Base-by-base conservation (phyloP, 768 basidiomycete species). In the Russula compacta region DNA sequence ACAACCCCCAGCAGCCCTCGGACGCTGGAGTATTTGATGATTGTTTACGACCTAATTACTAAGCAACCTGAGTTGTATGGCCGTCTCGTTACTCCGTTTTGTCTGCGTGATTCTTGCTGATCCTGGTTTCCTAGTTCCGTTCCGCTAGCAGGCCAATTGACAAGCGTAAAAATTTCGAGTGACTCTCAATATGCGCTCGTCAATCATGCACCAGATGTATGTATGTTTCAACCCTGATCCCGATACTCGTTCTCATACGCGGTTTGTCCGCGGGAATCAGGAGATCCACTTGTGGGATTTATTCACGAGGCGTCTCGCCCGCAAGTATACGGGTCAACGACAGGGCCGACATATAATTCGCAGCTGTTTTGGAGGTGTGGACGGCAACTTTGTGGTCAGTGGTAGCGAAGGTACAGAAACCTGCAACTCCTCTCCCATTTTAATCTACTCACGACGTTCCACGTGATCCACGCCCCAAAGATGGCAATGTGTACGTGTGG, bases 401-500 rank as follows among this genome's bases (percentile, higher is more conserved):
- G 97, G 95, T 21, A 95, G 93, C 69, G 95, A 98, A 84, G 95
- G 95, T 92, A 65, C 55, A 81, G 67, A 40, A 43, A 49, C 48
- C 59, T 29, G 49, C n/a, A 42, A 36, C 42, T 56, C 21, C 46
- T 40, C 39, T 49, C 39, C 65, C 56, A n/a, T 43, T 48, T 61
- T 32, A 14, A 39, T 53, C 24, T 46, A 56, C 38, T 56, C 47
- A 55, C 55, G 52, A 36, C 10, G 6, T 36, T 36, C 35, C 35
- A 46, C 49, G 19, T 62, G 58, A 56, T 63, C 63, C 64, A 44
- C 24, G 40, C 60, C 24, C 58, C 59, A 56, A 70, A 98, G 97
- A 99, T 73, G 84, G 87, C 47, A 89, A 89, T 64, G 87, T 98
- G 48, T 97, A 98, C 75, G 83, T 98, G 39, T 99, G 95, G 95